These are phyloP conservation scores for Herpotrichia juniperi DNA, from an alignment of 2,329 filamentous ascomycete species.

Conservation along the genomic window DNA sequence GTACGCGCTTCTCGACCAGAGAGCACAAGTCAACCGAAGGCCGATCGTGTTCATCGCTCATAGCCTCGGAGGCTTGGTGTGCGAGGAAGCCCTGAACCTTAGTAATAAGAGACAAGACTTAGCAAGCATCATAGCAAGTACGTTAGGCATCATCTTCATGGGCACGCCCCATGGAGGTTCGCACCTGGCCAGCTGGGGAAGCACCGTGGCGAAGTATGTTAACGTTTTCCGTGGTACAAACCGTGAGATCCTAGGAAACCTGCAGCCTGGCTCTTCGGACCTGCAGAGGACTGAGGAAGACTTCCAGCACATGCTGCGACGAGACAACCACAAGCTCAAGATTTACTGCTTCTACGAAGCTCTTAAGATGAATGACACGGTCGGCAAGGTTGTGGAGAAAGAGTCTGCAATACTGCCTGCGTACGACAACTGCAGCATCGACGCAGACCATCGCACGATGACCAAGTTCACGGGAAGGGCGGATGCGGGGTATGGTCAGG, in stretches of 20 bases:
- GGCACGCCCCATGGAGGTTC: slow-evolving; percentile 12
- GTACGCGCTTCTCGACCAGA: slow-evolving; percentile 4
- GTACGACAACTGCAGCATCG: slow-evolving; percentile 13
- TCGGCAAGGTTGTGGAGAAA: slow-evolving; percentile 11
- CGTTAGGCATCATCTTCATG: slow-evolving; percentile 11
- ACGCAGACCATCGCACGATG: slow-evolving; percentile 9
- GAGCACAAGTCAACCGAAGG: not conserved
- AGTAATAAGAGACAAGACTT: slow-evolving; percentile 5
- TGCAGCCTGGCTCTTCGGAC: slow-evolving; percentile 10
- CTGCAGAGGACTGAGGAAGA: slow-evolving; percentile 10
- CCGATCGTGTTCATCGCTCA: slow-evolving; percentile 15
- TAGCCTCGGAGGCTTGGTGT: slow-evolving; percentile 12
- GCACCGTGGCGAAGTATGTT: slow-evolving; percentile 8
- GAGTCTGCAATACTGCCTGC: slow-evolving; percentile 8
- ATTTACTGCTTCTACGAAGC: slow-evolving; percentile 6
- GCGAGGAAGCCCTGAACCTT: slow-evolving; percentile 8
- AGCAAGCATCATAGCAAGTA: slow-evolving; percentile 3
- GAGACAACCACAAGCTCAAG: slow-evolving; percentile 1
- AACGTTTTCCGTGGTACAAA: slow-evolving; percentile 11
- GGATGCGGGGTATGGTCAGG: slow-evolving; percentile 8
- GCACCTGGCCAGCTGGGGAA: slow-evolving; percentile 9
- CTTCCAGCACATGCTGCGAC: slow-evolving; percentile 7
- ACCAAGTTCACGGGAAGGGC: slow-evolving; percentile 8
- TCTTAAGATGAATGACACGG: slow-evolving; percentile 4
- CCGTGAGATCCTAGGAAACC: slow-evolving; percentile 6